A percentile compares a stretch with the other conserved stretches of the same genome.
These are phyloP conservation scores for Phytomonas sp. DNA, from an alignment of 208 protist species.

Conservation along the genomic window DNA sequence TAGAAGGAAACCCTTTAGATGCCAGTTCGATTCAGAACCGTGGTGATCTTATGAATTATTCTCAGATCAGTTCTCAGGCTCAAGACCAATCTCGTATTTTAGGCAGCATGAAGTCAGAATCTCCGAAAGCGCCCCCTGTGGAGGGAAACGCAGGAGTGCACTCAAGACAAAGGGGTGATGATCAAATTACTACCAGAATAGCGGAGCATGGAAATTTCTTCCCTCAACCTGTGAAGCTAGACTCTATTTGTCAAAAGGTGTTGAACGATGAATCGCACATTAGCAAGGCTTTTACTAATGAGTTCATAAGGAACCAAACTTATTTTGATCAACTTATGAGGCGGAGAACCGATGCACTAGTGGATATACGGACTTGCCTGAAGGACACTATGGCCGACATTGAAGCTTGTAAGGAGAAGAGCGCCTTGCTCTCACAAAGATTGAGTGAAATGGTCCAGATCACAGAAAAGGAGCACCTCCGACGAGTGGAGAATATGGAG, in stretches of 20 bases:
- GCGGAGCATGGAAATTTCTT: neutral
- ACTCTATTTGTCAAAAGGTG: neutral
- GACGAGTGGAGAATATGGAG: conserved; percentile 53
- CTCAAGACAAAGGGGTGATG: neutral
- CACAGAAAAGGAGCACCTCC: conserved; percentile 51
- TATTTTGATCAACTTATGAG: conserved; percentile 79
- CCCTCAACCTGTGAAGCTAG: neutral
- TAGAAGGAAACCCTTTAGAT: neutral
- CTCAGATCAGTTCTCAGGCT: neutral
- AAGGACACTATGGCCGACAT: conserved; percentile 58
- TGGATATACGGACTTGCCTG: conserved; percentile 42
- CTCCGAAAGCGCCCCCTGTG: neutral
- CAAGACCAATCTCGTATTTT: neutral
- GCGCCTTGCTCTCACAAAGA: conserved; percentile 38
- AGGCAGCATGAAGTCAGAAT: neutral
- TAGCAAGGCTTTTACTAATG: neutral
- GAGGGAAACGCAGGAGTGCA: neutral
- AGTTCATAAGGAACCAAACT: conserved; percentile 78
- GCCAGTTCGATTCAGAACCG: neutral
- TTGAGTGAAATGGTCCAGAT: conserved; percentile 57
- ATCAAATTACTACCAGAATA: neutral
- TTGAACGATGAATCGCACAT: neutral
- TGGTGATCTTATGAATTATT: neutral
- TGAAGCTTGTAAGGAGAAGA: conserved; percentile 58
- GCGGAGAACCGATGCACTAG: conserved; percentile 48